Evolutionary conservation across 1,139 yeast species (phyloP).

Genomic region (Geotrichum macrosporum): DNA sequence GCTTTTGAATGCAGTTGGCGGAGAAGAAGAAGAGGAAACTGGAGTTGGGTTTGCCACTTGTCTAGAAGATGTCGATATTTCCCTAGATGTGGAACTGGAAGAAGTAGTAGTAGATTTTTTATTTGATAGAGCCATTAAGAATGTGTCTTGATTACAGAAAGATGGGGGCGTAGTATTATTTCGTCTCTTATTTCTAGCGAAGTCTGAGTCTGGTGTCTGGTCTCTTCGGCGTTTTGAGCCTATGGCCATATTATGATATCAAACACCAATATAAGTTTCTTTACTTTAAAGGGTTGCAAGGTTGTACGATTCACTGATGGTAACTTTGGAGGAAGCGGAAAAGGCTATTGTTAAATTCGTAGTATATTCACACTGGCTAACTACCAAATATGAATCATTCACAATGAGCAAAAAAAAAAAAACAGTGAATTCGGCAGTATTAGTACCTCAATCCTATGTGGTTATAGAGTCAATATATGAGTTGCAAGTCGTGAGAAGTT

Average conservation of each 20-base stretch:
- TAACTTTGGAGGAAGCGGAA: no score
- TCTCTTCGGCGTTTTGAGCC: slow-evolving; percentile 6
- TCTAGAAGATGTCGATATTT: background rate
- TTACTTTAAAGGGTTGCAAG: no score
- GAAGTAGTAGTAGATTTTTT: background rate
- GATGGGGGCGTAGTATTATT: background rate
- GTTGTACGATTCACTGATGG: no score
- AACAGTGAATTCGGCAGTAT: no score
- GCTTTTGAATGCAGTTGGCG: background rate
- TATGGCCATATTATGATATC: slow-evolving; percentile 4
- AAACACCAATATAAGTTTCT: no score
- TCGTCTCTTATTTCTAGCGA: background rate
- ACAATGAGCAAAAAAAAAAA: no score
- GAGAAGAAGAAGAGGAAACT: background rate
- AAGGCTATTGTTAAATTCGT: no score
- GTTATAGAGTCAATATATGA: no score
- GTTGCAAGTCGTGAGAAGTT: no score
- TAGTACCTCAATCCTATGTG: no score
- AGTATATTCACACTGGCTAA: no score
- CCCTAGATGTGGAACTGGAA: background rate
- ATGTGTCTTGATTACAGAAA: background rate
- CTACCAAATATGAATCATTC: no score
- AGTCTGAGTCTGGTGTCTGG: slow-evolving; percentile 5
- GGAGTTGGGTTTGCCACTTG: slow-evolving; percentile 3
- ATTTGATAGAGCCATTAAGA: background rate